These are phyloP conservation scores for Ceratocystis cacaofunesta DNA, from an alignment of 2,329 filamentous ascomycete genomes.

Conservation along the genomic window DNA sequence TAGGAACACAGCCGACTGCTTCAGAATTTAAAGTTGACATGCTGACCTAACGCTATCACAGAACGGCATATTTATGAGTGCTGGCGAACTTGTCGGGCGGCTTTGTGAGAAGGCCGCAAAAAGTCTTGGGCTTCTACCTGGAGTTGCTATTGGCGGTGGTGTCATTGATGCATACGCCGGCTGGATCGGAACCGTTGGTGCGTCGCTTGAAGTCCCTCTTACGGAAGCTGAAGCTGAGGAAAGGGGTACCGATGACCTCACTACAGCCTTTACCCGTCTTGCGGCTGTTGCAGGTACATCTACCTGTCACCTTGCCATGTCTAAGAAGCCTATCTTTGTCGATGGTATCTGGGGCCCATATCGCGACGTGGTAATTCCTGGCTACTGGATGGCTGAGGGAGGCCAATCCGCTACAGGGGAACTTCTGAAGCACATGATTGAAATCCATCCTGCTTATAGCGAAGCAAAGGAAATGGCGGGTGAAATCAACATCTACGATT, in stretches of 20 bases:
- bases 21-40: not conserved
- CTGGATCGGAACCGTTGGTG: slow-evolving; percentile 97
- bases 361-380: slow-evolving; percentile 78
- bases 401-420: slow-evolving; percentile 95
- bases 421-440: slow-evolving; percentile 81
- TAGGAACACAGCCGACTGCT: slow-evolving; percentile 34
- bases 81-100: slow-evolving; percentile 76
- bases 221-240: slow-evolving; percentile 19
- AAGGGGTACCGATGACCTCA: slow-evolving; percentile 51
- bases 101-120: slow-evolving; percentile 69
- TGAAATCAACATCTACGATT: slow-evolving; percentile 86
- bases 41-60: slow-evolving; percentile 27
- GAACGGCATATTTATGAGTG: slow-evolving; percentile 85
- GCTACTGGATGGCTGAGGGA: slow-evolving; percentile 93
- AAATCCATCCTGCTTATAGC: slow-evolving; percentile 83
- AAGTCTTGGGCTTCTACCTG: slow-evolving; percentile 70
- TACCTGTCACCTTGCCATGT: slow-evolving; percentile 95
- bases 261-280: slow-evolving; percentile 81
- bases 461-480: slow-evolving; percentile 64
- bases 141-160: slow-evolving; percentile 85
- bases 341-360: slow-evolving; percentile 96
- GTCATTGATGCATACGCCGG: slow-evolving; percentile 98
- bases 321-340: slow-evolving; percentile 81
- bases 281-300: slow-evolving; percentile 93
- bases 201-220: slow-evolving; percentile 62